Base-by-base conservation (phyloP, 345 rosid species). In the Hypericum perforatum region DNA sequence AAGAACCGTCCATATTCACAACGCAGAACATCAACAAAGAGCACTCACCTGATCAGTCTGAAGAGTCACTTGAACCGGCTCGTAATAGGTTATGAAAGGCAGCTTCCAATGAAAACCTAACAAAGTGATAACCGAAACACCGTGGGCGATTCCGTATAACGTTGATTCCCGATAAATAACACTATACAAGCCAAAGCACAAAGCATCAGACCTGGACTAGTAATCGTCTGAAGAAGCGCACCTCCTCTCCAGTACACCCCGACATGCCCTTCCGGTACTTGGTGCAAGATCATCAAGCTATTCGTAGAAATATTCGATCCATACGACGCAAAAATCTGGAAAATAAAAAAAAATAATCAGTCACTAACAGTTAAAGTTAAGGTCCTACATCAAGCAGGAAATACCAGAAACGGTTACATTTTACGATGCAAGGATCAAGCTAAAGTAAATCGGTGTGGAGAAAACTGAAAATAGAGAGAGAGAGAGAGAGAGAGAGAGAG, bases 211-310 rank as follows among this genome's bases (percentile, higher is more conserved):
- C 97, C 94, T 55, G 97, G 95, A 67, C 66, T 75, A 10, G 91
- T 68, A 56, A 90, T 70, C 0, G 68, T 71, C 13, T 80, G 56
- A 12, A 84, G 67, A 57, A 90, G 91, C 29, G 94, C 97, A 66
- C 94, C 97, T 41, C 94, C 95, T 73, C 85, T 82, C 95, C 94
- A 90, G 60, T 90, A 90, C 7, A 82, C 97, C 57, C 97, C 95
- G 48, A 90, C 97, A 50, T 90, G 86, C 67, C 95, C 95, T 76
- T 90, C 95, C 11, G 95, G 95, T 16, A 90, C 89, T 82, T 86
- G 91, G 51, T 90, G 94, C 52, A 90, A 45, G 67, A 84, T 69
- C 38, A 82, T 64, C 41, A 79, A 71, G 61, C 75, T 69, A 54
- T 45, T 67, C 29, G 45, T 59, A 4, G 32, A 22, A 16, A 64